Base-by-base conservation (phyloP, 768 basidiomycete species). In the Hygrocybe coccinea region DNA sequence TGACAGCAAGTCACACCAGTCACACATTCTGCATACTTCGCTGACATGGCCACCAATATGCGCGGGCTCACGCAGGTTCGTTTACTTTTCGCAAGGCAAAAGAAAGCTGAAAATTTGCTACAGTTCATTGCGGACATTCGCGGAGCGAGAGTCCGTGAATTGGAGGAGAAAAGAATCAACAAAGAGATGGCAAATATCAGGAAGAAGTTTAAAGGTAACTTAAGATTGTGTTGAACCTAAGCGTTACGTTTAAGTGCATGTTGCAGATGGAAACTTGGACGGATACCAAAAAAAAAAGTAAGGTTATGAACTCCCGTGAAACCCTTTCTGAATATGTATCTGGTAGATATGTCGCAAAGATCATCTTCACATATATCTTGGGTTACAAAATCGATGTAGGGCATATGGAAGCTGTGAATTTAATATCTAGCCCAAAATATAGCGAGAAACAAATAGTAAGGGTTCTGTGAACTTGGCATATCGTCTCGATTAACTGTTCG, bases 121-220 rank as follows among this genome's bases (percentile, higher is more conserved):
- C 24, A 97, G 94, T 97, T 98, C 80, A 99, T 99, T 70, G 95
- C 95, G 69, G 97, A 99, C 72, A 91, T 99, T 65, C 89, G 97
- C 55, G 94, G 97, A 49, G 95, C 95, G 49, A 79, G 95, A 56
- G 95, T 98, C 19, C 84, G 95, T 53, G 97, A 99, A 70, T 75
- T 98, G 51, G 97, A 99, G 68, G 95, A 98, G 79, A 98, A 97
- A 74, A 79, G 97, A 54, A 97, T 99, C 63, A 99, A 99, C 76
- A 95, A 97, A 72, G 97, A 99, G 75, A 98, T 99, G 97, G 97
- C 97, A 1, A 97, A 99, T 65, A 99, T 99, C 59, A 80, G 97
- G 58, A 95, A 97, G 79, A 93, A 95, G 72, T 98, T 99, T 79
- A 97, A 97, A 80, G 92, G 94, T 89, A 39, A 44, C 25, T 50